Evolutionary conservation across 192 early-diverging fungal genomes (phyloP).

Genomic region (Coemansia asiatica): DNA sequence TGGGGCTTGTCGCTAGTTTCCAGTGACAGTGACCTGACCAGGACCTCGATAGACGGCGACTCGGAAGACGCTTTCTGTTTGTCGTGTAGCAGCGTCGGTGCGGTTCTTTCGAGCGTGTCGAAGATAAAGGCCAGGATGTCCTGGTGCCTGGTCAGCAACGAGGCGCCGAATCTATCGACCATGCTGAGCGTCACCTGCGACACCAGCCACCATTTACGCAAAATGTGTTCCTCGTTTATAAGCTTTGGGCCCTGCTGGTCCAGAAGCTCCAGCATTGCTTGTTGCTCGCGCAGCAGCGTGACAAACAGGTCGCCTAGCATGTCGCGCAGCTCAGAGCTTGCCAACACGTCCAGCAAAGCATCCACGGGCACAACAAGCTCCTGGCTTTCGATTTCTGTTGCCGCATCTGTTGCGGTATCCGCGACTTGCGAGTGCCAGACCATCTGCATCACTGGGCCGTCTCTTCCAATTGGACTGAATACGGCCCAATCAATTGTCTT

Average conservation of each 20-base stretch:
- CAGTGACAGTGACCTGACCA: conserved; percentile 16
- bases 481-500: conserved; percentile 32
- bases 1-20: too few species aligned
- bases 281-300: conserved; percentile 70
- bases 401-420: neutral
- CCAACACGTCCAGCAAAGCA: conserved; percentile 66
- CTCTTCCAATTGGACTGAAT: conserved; percentile 5
- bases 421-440: conserved; percentile 1
- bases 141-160: conserved; percentile 68
- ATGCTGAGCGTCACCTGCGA: conserved; percentile 57
- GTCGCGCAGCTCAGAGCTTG: conserved; percentile 55
- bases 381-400: conserved; percentile 21
- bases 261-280: conserved; percentile 51
- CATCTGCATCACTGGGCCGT: neutral
- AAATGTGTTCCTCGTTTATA: neutral
- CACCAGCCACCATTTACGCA: conserved; percentile 46
- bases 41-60: conserved; percentile 12
- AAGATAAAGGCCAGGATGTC: conserved; percentile 75
- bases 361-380: conserved; percentile 57
- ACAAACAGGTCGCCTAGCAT: conserved; percentile 75
- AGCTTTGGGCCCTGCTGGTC: conserved; percentile 9
- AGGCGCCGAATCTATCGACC: conserved; percentile 71
- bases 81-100: conserved; percentile 13
- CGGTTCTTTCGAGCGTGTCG: conserved; percentile 59
- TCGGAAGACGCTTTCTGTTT: too few species aligned